Percentiles rank a stretch among this genome's conserved stretches.
These are phyloP conservation scores for Cornus controversa DNA, from an alignment of 148 eudicot genomes.

Conservation along the genomic window DNA sequence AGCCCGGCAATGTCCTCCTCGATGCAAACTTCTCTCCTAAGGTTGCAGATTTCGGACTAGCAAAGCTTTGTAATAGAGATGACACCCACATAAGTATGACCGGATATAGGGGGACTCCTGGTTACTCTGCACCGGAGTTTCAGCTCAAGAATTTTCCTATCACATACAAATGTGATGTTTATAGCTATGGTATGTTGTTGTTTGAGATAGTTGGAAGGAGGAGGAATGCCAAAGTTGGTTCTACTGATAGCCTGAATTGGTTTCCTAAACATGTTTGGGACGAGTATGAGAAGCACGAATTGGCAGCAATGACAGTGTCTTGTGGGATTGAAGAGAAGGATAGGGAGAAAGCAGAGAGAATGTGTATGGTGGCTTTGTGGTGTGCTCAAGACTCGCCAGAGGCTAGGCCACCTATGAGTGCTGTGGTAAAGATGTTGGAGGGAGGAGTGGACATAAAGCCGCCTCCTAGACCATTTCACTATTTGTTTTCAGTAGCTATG, in stretches of 20 bases:
- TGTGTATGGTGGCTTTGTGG: conserved; percentile 13
- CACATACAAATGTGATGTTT: conserved; percentile 3
- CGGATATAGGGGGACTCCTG: background rate
- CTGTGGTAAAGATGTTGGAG: conserved; percentile 7
- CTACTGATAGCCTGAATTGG: conserved; percentile 4
- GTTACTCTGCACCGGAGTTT: conserved; percentile 6
- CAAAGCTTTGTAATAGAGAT: conserved; percentile 9
- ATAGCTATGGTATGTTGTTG: background rate
- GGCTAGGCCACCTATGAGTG: conserved; percentile 2
- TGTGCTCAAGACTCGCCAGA: conserved; percentile 4
- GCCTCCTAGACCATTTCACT: conserved; percentile 8
- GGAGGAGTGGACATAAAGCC: conserved; percentile 9
- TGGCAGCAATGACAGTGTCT: background rate
- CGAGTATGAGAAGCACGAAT: background rate
- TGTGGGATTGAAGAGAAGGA: background rate
- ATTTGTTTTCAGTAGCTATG: background rate
- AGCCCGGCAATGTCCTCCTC: conserved; percentile 4
- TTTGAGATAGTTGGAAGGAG: conserved; percentile 9
- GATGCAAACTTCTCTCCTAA: background rate
- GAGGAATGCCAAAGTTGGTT: conserved; percentile 5
- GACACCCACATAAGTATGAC: background rate
- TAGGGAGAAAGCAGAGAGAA: conserved; percentile 2
- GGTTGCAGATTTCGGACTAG: conserved; percentile 9
- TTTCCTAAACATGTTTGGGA: conserved; percentile 7
- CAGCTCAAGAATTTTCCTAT: background rate